Evolutionary conservation across 2,329 filamentous ascomycete species (phyloP).

Genomic region (Cyanodermella asteris): DNA sequence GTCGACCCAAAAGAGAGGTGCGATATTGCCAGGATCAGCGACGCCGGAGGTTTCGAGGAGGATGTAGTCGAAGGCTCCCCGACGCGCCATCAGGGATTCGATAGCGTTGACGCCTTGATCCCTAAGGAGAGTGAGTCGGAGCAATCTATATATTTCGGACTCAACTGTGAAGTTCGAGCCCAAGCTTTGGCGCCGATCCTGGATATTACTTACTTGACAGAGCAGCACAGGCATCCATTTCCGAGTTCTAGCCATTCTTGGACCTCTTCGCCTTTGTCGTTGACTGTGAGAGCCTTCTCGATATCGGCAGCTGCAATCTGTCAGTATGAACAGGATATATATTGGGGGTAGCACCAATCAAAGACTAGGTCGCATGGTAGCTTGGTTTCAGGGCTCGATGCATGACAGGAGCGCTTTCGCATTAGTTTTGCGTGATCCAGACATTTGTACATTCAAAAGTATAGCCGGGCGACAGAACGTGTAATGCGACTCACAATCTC

Average conservation of each 20-base stretch:
- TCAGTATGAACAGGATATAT: conserved; percentile 6
- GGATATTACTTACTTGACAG: conserved; percentile 49
- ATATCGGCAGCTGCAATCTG: conserved; percentile 59
- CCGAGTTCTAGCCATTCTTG: conserved; percentile 91
- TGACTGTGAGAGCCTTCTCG: conserved; percentile 85
- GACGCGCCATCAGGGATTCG: conserved; percentile 84
- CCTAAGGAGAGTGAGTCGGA: conserved; percentile 26
- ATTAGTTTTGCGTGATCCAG: background rate
- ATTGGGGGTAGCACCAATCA: too few species aligned
- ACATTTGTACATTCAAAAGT: background rate
- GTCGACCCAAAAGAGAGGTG: conserved; percentile 93
- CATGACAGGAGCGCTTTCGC: too few species aligned
- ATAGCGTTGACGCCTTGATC: conserved; percentile 88
- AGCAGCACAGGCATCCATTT: conserved; percentile 95
- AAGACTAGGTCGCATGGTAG: conserved; percentile 3
- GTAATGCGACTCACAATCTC: background rate
- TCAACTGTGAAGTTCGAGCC: background rate
- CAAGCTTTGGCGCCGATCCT: background rate
- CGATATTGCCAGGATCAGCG: conserved; percentile 86
- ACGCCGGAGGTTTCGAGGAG: conserved; percentile 88
- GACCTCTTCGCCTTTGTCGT: conserved; percentile 57
- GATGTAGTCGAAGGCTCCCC: conserved; percentile 91
- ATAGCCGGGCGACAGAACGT: conserved; percentile 1
- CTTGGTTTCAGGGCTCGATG: background rate
- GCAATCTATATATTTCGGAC: conserved; percentile 1